Evolutionary conservation across 108 stramenopile genomes (phyloP), one percentile per base, ranked within the genome.

Genomic region (Nitzschia sp.): DNA sequence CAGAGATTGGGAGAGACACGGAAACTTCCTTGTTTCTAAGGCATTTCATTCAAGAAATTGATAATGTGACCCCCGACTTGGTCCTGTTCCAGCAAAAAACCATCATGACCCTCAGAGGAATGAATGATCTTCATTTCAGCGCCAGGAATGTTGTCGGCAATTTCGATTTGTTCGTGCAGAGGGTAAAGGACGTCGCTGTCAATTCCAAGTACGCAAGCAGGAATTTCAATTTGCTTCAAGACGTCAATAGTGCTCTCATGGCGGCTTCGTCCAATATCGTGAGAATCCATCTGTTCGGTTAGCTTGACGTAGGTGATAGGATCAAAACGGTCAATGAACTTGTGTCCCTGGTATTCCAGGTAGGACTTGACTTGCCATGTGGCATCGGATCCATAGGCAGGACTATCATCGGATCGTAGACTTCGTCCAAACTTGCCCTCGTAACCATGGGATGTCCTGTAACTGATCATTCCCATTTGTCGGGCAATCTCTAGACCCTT

Each of bases 261-360:
- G 46, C 93, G 80, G 38, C 76, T 76, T 25, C 96, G 83, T 21
- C 82, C 77, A 15, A 97, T 67, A 64, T 97, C 93, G 59, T 97
- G 96, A 6, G 87, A 82, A 76, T 95, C 94, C 93, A 97, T 93
- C 71, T 91, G 92, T 67, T 95, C 93, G 46, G 94, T 97, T 72
- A 97, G 53, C 53, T 91, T 90, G 50, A 97, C 86, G 70, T 95
- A 97, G 37, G 93, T 93, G 21, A 95, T 76, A 19, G 96, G 90
- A 76, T 97, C 96, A 67, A 97, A 95, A 1, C 96, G 77, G 53
- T 73, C 71, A 10, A 93, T 57, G 71, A 97, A 97, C 67, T 97
- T 97, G 56, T 73, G 43, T 0, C 96, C 96, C 70, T 97, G 94
- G 53, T 97, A 95, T 63, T 93, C 86, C 38, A 97, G 59, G 78